Conservation (phyloP, 495 filamentous ascomycete species). For the Penicillium samsonianum region DNA sequence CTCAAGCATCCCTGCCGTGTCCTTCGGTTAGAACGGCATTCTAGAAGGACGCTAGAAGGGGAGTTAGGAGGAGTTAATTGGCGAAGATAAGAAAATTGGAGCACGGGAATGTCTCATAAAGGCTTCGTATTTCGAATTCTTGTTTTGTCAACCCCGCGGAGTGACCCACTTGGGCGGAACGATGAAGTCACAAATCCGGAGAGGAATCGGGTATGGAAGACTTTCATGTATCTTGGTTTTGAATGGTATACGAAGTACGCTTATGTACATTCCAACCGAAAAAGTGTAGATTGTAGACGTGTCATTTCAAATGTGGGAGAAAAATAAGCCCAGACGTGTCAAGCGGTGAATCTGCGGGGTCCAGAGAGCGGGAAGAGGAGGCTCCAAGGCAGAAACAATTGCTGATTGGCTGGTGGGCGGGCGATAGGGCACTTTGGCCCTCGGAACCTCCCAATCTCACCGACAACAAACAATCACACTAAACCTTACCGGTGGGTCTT, state of each 20-base stretch:
- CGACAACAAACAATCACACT: slow-evolving; percentile 1
- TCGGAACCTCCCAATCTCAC: slow-evolving; percentile 4
- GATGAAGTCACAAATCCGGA: background rate
- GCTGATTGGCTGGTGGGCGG: slow-evolving; percentile 5
- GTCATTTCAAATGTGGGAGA: background rate
- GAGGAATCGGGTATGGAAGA: background rate
- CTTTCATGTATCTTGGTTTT: background rate
- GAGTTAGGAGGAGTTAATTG: background rate
- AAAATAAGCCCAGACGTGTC: background rate
- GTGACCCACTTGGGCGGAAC: background rate
- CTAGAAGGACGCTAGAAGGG: slow-evolving; percentile 12
- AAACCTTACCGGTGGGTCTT: slow-evolving; percentile 8
- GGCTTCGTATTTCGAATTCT: background rate
- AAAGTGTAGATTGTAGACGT: background rate
- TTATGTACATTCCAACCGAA: background rate
- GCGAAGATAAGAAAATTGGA: background rate
- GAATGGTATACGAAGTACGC: background rate
- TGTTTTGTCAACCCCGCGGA: background rate
- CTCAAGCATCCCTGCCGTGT: background rate
- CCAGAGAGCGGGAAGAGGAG: slow-evolving; percentile 4
- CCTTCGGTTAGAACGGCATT: slow-evolving; percentile 8
- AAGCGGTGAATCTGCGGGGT: slow-evolving; percentile 14
- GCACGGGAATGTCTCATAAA: background rate
- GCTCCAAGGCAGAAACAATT: slow-evolving; percentile 5
- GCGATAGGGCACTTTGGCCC: slow-evolving; percentile 1